Base-by-base conservation (phyloP, 2,329 filamentous ascomycete genomes). In the Penicillium sp. region DNA sequence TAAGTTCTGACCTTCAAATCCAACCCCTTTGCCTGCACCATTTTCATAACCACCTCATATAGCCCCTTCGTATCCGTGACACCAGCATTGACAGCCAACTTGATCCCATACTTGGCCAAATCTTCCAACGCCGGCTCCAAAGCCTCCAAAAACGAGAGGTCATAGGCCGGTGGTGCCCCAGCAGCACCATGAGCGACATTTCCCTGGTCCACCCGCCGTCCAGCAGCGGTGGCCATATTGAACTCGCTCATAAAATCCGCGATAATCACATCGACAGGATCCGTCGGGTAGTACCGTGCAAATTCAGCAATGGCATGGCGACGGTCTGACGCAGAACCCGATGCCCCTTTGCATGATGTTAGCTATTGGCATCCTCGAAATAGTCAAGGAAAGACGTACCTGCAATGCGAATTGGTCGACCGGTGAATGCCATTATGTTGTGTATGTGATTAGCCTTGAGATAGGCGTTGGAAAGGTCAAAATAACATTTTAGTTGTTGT, bases 71-170 rank as follows among this genome's bases (percentile, higher is more conserved):
- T 80, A 63, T 82, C 79, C 2, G 75, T 70, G 19, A 78, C 78
- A 0, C 80, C 80, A 13, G 80, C 80, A 72, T 82, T 82, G 26
- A 79, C 79, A 3, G 77, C 80, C 2, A 82, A 60, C 61, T 80
- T 81, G 59, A 82, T 80, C 0, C 75, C 70, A 64, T 81, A 66
- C 50, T 72, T 75, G 10, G 78, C 78, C 19, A 82, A 62, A 60
- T 79, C 73, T 6, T 75, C 70, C 37, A 81, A 62, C 2, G 79
- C 78, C 1, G 78, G 78, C 56, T 79, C 73, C 35, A 80, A 61
- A 7, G 82, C 79, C 71, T 85, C 80, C 28, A 86, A 76, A 63
- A 86, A 85, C 1, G 83, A 82, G 1, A 79, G 75, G 63, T 85
- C 83, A 62, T 84, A 85, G 9, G 80, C 82, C 13, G 80, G 81